Evolutionary conservation across 805 yeast genomes (phyloP).

Genomic region (Teunomyces gatunensis): DNA sequence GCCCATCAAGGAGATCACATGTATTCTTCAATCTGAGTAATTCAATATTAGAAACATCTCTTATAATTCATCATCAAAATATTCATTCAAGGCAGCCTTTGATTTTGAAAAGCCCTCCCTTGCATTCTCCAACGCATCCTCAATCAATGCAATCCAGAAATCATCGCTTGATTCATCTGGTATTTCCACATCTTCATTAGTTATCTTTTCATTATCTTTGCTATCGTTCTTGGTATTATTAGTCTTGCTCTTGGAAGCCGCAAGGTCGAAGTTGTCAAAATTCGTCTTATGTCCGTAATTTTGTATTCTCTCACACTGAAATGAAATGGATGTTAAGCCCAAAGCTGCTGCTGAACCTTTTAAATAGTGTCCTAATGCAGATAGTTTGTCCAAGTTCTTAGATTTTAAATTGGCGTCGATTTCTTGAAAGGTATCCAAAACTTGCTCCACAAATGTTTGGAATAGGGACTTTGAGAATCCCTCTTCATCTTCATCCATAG

Average conservation of each 20-base stretch:
- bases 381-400: constrained; percentile 54
- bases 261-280: constrained; percentile 32
- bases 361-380: constrained; percentile 83
- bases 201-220: constrained; percentile 10
- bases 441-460: constrained; percentile 86
- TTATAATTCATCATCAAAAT: constrained; percentile 39
- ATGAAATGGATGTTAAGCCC: constrained; percentile 78
- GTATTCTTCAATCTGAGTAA: neutral
- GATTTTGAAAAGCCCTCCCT: constrained; percentile 50
- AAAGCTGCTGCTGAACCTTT: constrained; percentile 95
- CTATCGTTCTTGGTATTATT: constrained; percentile 19
- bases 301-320: constrained; percentile 90
- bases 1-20: neutral
- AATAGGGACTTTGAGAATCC: constrained; percentile 80
- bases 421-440: constrained; percentile 70
- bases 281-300: constrained; percentile 67
- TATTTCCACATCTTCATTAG: constrained; percentile 10
- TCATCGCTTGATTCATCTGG: constrained; percentile 24
- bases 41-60: neutral
- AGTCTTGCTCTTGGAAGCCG: constrained; percentile 8
- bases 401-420: constrained; percentile 56
- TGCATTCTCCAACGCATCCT: constrained; percentile 53
- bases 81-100: constrained; percentile 49
- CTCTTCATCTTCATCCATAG: constrained; percentile 96
- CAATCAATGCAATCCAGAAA: constrained; percentile 43